Evolutionary conservation across 1,139 yeast genomes (phyloP), one percentile per base, ranked within the genome.

Genomic region (Suhomyces bribrorum): DNA sequence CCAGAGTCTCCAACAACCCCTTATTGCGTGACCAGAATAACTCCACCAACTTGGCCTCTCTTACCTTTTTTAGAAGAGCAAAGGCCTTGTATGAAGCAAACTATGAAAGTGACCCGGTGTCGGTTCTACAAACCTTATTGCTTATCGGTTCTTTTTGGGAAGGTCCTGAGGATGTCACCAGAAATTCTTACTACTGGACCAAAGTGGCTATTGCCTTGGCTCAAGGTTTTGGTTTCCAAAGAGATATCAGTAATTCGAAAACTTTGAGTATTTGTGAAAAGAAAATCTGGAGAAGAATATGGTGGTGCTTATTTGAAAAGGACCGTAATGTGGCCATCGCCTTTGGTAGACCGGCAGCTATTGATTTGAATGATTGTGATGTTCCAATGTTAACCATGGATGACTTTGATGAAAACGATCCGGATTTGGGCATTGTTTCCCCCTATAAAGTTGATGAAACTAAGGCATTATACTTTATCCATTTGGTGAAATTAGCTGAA

Each of bases 271-370:
- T 36, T 0, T 45, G 53, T 14, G 86, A 82, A 40, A 77, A 78
- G 53, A 75, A 77, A 42, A 63, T 81, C 40, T 81, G 86, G 79
- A 73, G 83, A 48, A 67, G 89, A 35, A 73, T 85, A 15, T 86
- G 92, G 90, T 86, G 95, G 95, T 73, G 83, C 43, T 62, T 86
- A 18, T 84, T 83, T 57, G 79, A 80, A 44, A 81, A 86, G 51
- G 95, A 86, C 59, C 66, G 89, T 14, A 71, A 78, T 41, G 79
- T 81, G 4, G 82, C 87, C n/a, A 75, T 84, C 40, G 88, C 90
- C 0, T 81, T 83, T 60, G 92, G 94, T 12, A 69, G 92, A 46
- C 94, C 95, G 0, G 68, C 77, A 8, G 70, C 76, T 46, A 82
- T 86, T 39, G 83, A 82, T 51, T 67, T 85, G 45, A 85, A 80